These are phyloP conservation scores for Penicillium paradoxum DNA, from an alignment of 495 filamentous ascomycete species.

Conservation along the genomic window DNA sequence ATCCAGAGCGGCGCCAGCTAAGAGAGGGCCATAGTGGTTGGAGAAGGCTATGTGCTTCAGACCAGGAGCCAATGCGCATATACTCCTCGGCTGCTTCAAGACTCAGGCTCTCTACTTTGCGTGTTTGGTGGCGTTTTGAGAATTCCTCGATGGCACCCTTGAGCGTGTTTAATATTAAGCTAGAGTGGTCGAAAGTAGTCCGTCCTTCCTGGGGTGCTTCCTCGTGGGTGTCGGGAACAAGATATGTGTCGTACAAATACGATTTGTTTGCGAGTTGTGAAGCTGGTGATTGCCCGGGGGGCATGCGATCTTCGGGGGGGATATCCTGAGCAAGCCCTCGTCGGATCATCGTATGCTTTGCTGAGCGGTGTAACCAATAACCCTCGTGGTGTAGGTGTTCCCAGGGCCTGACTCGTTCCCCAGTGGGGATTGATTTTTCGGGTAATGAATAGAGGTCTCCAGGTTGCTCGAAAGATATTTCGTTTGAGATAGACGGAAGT, in stretches of 20 bases:
- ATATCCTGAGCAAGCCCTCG: conserved; percentile 60
- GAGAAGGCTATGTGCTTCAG: conserved; percentile 61
- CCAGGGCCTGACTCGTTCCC: conserved; percentile 67
- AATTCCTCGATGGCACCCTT: conserved; percentile 62
- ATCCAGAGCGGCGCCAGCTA: conserved; percentile 71
- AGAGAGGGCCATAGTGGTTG: conserved; percentile 66
- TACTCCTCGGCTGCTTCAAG: conserved; percentile 67
- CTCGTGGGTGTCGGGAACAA: conserved; percentile 70
- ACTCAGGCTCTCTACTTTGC: conserved; percentile 62
- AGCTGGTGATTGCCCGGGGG: conserved; percentile 62
- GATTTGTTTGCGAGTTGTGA: conserved; percentile 62
- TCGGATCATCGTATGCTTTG: conserved; percentile 59
- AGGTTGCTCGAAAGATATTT: conserved; percentile 8
- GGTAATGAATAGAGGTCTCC: conserved; percentile 40
- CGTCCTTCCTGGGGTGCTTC: conserved; percentile 57
- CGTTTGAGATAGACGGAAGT: conserved; percentile 34
- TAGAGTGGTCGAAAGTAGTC: conserved; percentile 57
- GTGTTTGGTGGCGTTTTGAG: conserved; percentile 52
- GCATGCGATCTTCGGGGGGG: conserved; percentile 65
- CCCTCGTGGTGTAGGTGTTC: conserved; percentile 80
- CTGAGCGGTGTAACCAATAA: conserved; percentile 75
- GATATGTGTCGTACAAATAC: conserved; percentile 77
- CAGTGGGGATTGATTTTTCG: conserved; percentile 61
- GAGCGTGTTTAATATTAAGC: conserved; percentile 55
- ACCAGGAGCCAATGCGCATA: conserved; percentile 57